Percentiles rank a stretch among this genome's conserved stretches.
These are phyloP conservation scores for Pneumocystis carinii DNA, from an alignment of 1,139 yeast genomes.

Conservation along the genomic window DNA sequence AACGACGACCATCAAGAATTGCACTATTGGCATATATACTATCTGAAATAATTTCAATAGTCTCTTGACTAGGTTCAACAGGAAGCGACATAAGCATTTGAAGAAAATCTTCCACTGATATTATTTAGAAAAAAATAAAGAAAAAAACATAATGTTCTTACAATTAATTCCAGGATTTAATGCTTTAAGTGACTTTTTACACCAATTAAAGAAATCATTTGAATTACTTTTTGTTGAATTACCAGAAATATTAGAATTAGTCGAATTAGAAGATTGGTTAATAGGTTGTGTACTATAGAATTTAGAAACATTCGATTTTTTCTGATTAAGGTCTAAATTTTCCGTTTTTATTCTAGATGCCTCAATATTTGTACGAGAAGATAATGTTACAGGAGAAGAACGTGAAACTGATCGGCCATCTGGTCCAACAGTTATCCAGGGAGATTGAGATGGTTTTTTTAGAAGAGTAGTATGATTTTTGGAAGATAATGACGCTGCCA, in stretches of 20 bases:
- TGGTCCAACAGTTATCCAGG: conserved; percentile 14
- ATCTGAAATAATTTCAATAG: conserved; percentile 77
- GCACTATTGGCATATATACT: conserved; percentile 82
- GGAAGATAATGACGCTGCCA: conserved; percentile 3
- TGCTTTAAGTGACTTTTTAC: conserved; percentile 56
- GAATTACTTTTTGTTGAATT: conserved; percentile 7
- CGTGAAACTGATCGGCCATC: conserved; percentile 14
- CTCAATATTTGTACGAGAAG: not conserved
- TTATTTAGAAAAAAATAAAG: not conserved
- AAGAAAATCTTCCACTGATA: conserved; percentile 46
- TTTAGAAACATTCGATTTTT: not conserved
- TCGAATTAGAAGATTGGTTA: not conserved
- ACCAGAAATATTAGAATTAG: not conserved
- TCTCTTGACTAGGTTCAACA: conserved; percentile 38
- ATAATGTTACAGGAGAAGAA: not conserved
- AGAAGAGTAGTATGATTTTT: not conserved
- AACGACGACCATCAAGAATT: conserved; percentile 88
- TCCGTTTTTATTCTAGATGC: not conserved
- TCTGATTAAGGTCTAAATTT: not conserved
- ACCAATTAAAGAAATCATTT: conserved; percentile 72
- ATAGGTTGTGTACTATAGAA: not conserved
- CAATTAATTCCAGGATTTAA: conserved; percentile 52
- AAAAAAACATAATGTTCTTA: not conserved
- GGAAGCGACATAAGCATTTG: conserved; percentile 74
- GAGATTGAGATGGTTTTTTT: conserved; percentile 3